Evolutionary conservation across 345 rosid genomes (phyloP), one percentile per base, ranked within the genome.

Genomic region (Eucalyptus erythrocorys): DNA sequence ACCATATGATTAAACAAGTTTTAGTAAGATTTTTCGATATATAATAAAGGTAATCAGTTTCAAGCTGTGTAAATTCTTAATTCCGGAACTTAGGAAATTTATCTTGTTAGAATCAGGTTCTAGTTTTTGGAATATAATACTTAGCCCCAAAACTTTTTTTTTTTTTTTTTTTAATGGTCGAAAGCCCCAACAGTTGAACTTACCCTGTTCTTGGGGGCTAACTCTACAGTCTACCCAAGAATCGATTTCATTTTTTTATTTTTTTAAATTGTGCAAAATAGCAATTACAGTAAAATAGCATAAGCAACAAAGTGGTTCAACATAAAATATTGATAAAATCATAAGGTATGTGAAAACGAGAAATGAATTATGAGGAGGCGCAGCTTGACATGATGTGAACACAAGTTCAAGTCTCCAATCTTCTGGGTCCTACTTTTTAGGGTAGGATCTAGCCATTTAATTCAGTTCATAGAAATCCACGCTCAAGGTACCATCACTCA

Each of bases 141-240:
- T 51, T 51, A 51, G 26, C 57, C 10, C 13, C 19, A 22, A 34
- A 34, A 17, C 19, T 21, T n/a, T n/a, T n/a, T n/a, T n/a, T n/a
- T n/a, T n/a, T n/a, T n/a, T n/a, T n/a, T n/a, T n/a, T n/a, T n/a
- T n/a, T n/a, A n/a, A n/a, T n/a, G n/a, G n/a, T n/a, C n/a, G n/a
- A n/a, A n/a, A n/a, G n/a, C n/a, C n/a, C n/a, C n/a, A n/a, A n/a
- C n/a, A n/a, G n/a, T n/a, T 5, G 10, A 66, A 66, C 11, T 32
- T 32, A 32, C 0, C 45, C 10, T 71, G 2, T 17, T 5, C 19
- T 71, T 19, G 4, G 4, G 1, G 13, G 40, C 45, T 5, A 10
- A 2, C 37, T 71, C 7, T 10, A 37, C 2, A 5, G 1, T 71
- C 8, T 19, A 19, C 0, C 1, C 1, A 0, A 21, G 1, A 17